Percentiles rank a stretch among this genome's conserved stretches.
phyloP scores from a whole-genome alignment of 345 rosid genomes.

The Corchorus capsularis region DNA sequence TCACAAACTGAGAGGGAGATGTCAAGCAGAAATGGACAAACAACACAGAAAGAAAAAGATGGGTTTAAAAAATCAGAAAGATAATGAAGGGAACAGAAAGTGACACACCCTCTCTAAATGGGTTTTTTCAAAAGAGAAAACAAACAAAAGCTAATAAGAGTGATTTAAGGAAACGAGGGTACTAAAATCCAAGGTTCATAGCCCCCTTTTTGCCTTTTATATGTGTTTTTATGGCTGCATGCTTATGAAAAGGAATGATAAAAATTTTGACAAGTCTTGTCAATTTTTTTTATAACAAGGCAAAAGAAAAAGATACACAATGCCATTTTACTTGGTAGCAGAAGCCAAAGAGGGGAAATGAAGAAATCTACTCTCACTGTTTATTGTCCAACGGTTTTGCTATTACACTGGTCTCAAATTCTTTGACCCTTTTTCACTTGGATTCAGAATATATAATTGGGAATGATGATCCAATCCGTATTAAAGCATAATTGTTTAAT shows the following conservation, averaged over 20 bases:
- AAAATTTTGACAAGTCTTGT: constrained; percentile 25
- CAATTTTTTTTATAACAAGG: constrained; percentile 9
- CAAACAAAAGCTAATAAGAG: constrained; percentile 19
- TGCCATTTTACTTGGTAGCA: constrained; percentile 8
- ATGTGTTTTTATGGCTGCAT: constrained; percentile 5
- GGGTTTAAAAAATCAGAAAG: constrained; percentile 28
- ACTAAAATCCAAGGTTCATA: constrained; percentile 33
- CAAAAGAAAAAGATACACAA: not conserved
- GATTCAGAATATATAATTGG: not conserved
- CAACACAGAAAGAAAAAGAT: constrained; percentile 17
- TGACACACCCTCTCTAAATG: constrained; percentile 1
- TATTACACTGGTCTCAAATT: not conserved
- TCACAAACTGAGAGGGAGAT: constrained; percentile 37
- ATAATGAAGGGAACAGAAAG: constrained; percentile 20
- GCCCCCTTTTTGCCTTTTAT: constrained; percentile 25
- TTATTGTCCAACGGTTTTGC: constrained; percentile 24
- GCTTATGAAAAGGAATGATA: constrained; percentile 19
- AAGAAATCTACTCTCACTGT: not conserved
- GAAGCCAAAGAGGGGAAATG: not conserved
- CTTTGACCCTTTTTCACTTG: not conserved
- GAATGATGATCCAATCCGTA: not conserved
- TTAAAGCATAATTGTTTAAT: not conserved
- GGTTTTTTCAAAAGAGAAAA: constrained; percentile 3
- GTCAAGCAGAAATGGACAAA: constrained; percentile 49
- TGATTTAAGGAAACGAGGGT: constrained; percentile 27